Evolutionary conservation across 805 yeast species (phyloP).

Genomic region (Lipomyces spencermartinsiae): DNA sequence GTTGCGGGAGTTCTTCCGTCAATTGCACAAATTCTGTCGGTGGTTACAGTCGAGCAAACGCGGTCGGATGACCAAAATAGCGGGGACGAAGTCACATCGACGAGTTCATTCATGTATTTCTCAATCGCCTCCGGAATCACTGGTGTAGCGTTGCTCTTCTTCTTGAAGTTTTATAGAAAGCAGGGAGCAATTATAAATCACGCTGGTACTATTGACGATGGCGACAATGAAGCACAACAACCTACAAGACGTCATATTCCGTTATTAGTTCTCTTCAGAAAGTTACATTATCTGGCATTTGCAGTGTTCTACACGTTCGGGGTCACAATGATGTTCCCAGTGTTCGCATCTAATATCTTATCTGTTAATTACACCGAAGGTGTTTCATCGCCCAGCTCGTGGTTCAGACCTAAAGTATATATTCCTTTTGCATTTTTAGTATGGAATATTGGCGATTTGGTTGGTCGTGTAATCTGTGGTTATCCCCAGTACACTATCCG

Average conservation of each 20-base stretch:
- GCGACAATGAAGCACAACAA: constrained; percentile 28
- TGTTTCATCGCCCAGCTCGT: constrained; percentile 23
- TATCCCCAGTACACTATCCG: constrained; percentile 39
- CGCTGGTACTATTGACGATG: constrained; percentile 15
- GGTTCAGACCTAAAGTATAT: constrained; percentile 49
- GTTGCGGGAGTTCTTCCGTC: constrained; percentile 93
- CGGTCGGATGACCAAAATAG: constrained; percentile 13
- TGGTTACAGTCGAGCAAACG: constrained; percentile 46
- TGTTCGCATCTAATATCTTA: constrained; percentile 77
- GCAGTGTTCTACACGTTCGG: constrained; percentile 77
- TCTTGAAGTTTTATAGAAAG: constrained; percentile 48
- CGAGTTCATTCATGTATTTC: constrained; percentile 50
- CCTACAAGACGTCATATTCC: constrained; percentile 55
- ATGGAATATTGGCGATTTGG: constrained; percentile 90
- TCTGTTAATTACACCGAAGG: constrained; percentile 53
- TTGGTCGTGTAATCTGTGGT: constrained; percentile 76
- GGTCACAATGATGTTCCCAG: constrained; percentile 82
- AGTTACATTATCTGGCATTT: constrained; percentile 66
- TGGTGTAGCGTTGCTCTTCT: constrained; percentile 50
- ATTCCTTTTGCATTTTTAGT: constrained; percentile 79
- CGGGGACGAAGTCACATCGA: constrained; percentile 7
- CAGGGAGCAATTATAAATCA: constrained; percentile 35
- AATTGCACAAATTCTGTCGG: constrained; percentile 64
- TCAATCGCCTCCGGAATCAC: constrained; percentile 59
- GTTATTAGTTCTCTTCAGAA: constrained; percentile 63